phyloP scores from a whole-genome alignment of 2,329 filamentous ascomycete genomes.

The Helotiales sp. region DNA sequence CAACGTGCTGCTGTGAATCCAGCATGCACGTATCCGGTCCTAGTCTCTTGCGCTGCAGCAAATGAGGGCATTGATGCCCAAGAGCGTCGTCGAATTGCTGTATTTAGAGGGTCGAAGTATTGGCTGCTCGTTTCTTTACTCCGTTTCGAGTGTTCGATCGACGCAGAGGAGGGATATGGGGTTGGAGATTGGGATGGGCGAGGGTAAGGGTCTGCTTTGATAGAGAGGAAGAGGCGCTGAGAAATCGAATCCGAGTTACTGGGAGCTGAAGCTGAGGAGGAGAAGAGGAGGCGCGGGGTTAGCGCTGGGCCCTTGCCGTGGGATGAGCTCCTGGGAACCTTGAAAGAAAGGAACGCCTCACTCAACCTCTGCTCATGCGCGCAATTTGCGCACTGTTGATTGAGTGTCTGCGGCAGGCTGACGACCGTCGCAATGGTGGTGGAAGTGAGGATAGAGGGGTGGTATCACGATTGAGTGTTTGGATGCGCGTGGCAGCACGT shows the following conservation, averaged over 20 bases:
- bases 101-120: slow-evolving; percentile 23
- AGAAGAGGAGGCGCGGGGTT: slow-evolving; percentile 28
- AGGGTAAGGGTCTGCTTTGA: neutral
- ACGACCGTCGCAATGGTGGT: slow-evolving; percentile 9
- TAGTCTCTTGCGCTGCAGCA: slow-evolving; percentile 29
- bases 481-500: slow-evolving; percentile 34
- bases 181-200: no score
- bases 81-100: slow-evolving; percentile 14
- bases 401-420: neutral
- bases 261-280: slow-evolving; percentile 20
- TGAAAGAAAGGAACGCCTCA: neutral
- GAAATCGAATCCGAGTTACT: slow-evolving; percentile 24
- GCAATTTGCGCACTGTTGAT: slow-evolving; percentile 13
- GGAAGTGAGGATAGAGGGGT: slow-evolving; percentile 10
- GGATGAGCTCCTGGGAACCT: neutral
- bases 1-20: slow-evolving; percentile 24
- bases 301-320: slow-evolving; percentile 18
- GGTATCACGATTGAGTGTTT: slow-evolving; percentile 20
- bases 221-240: slow-evolving; percentile 14
- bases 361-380: slow-evolving; percentile 14
- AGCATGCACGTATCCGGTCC: slow-evolving; percentile 39
- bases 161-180: no score
- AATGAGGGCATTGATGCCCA: slow-evolving; percentile 41
- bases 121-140: slow-evolving; percentile 15
- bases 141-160: slow-evolving; percentile 9